Percentiles rank a stretch among this genome's conserved stretches.
These are phyloP conservation scores for Macroventuria anomochaeta DNA, from an alignment of 2,329 filamentous ascomycete species.

Conservation along the genomic window DNA sequence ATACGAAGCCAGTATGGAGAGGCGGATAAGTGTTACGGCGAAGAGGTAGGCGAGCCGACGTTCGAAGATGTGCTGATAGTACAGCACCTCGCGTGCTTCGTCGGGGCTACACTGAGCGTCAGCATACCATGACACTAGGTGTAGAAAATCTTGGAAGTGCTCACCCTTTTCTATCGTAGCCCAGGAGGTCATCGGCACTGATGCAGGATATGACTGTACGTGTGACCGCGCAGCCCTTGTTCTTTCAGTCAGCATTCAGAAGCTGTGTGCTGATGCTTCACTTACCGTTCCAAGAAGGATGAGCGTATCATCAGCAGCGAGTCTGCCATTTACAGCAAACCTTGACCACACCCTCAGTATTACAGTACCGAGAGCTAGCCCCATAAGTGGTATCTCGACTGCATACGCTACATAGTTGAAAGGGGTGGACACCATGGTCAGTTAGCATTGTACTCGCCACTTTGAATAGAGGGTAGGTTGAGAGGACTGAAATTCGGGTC, in stretches of 20 bases:
- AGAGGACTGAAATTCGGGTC: not conserved
- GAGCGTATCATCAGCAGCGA: slow-evolving; percentile 34
- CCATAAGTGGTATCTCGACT: slow-evolving; percentile 37
- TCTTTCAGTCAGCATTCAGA: slow-evolving; percentile 2
- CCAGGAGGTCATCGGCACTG: slow-evolving; percentile 33
- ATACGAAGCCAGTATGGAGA: slow-evolving; percentile 47
- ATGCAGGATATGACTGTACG: slow-evolving; percentile 37
- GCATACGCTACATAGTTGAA: slow-evolving; percentile 21
- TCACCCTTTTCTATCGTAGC: slow-evolving; percentile 35
- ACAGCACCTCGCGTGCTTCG: slow-evolving; percentile 26
- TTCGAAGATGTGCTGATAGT: slow-evolving; percentile 40
- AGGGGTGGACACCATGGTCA: slow-evolving; percentile 3
- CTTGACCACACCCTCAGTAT: slow-evolving; percentile 33
- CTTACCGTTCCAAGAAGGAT: slow-evolving; percentile 32
- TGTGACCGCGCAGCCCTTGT: slow-evolving; percentile 27
- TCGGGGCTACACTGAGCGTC: slow-evolving; percentile 24
- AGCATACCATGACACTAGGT: not conserved
- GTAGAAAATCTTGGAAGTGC: not conserved
- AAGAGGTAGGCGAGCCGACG: slow-evolving; percentile 46
- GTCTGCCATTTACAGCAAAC: slow-evolving; percentile 30
- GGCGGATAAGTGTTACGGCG: slow-evolving; percentile 42
- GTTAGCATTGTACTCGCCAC: not conserved
- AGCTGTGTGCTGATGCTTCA: not conserved
- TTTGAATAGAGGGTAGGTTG: not conserved
- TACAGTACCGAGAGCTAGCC: slow-evolving; percentile 31